Conservation (phyloP, 2,329 filamentous ascomycete genomes). For the Xylariales sp. region DNA sequence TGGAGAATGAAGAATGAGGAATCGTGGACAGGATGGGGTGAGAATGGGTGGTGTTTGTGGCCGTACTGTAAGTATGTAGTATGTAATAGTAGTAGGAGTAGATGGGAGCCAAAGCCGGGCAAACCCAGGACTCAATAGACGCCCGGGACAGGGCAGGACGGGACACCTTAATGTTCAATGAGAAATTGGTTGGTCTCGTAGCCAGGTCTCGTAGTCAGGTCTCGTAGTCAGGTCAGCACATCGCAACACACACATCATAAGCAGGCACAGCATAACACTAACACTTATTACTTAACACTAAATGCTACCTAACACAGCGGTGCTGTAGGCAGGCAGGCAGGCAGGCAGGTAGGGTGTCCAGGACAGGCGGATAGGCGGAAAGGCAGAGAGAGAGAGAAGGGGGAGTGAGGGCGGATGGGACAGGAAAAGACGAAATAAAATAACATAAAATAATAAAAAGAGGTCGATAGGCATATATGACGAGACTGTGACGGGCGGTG, state of each 20-base stretch:
- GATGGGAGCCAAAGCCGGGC: neutral
- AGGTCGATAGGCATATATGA: slow-evolving; percentile 23
- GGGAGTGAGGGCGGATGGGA: neutral
- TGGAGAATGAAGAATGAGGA: neutral
- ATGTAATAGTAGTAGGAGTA: neutral
- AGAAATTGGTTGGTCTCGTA: neutral
- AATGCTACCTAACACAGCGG: neutral
- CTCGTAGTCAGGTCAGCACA: slow-evolving; percentile 26
- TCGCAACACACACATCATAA: slow-evolving; percentile 19
- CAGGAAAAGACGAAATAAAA: slow-evolving; percentile 6
- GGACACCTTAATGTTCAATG: slow-evolving; percentile 3
- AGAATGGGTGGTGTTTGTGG: neutral
- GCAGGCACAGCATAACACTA: slow-evolving; percentile 5
- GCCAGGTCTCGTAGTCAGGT: neutral
- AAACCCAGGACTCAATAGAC: neutral
- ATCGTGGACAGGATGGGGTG: neutral
- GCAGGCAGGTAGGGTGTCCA: neutral
- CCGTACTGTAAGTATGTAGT: too few species aligned
- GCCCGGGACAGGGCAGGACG: neutral
- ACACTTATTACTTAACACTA: too few species aligned
- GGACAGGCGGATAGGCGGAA: neutral
- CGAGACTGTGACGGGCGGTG: slow-evolving; percentile 32
- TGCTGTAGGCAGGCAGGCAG: neutral
- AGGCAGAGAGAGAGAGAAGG: neutral
- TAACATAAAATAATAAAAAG: slow-evolving; percentile 16